Percentiles rank a stretch among this genome's conserved stretches.
These are phyloP conservation scores for Globisporangium acanthophoron DNA, from an alignment of 352 stramenopile species.

Conservation along the genomic window DNA sequence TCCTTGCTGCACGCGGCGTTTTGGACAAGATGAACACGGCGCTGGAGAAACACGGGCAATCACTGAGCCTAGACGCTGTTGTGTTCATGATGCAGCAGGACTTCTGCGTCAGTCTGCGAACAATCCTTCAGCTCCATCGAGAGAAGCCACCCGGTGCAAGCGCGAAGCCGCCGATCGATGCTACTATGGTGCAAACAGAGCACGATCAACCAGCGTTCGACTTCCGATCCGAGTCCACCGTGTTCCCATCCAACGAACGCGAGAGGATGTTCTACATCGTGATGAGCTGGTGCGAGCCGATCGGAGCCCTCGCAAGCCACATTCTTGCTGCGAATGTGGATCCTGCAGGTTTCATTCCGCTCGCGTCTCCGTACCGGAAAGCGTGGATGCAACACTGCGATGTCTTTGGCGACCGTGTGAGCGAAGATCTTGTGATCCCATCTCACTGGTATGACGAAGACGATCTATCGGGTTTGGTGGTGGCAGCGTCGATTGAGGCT, in stretches of 20 bases:
- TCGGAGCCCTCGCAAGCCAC: constrained; percentile 28
- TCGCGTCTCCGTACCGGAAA: constrained; percentile 16
- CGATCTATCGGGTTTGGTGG: constrained; percentile 1
- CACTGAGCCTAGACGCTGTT: neutral
- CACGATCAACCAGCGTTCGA: neutral
- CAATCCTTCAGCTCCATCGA: constrained; percentile 8
- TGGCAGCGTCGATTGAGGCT: neutral
- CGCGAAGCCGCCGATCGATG: neutral
- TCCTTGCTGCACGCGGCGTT: constrained; percentile 15
- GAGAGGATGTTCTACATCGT: constrained; percentile 32
- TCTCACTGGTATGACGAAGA: constrained; percentile 51
- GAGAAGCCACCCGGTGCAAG: neutral
- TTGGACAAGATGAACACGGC: constrained; percentile 20
- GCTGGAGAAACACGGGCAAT: constrained; percentile 13
- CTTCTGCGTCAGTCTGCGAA: constrained; percentile 35
- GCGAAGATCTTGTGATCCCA: constrained; percentile 17
- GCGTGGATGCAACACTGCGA: constrained; percentile 43
- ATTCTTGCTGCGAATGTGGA: constrained; percentile 20
- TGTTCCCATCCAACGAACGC: constrained; percentile 4
- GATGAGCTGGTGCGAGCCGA: constrained; percentile 36
- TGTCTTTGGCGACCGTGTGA: constrained; percentile 27
- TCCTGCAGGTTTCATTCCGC: constrained; percentile 22
- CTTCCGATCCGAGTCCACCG: neutral
- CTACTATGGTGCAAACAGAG: neutral
- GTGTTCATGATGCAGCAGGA: constrained; percentile 65